Evolutionary conservation across 2,329 filamentous ascomycete species (phyloP).

Genomic region (Alternaria solani): DNA sequence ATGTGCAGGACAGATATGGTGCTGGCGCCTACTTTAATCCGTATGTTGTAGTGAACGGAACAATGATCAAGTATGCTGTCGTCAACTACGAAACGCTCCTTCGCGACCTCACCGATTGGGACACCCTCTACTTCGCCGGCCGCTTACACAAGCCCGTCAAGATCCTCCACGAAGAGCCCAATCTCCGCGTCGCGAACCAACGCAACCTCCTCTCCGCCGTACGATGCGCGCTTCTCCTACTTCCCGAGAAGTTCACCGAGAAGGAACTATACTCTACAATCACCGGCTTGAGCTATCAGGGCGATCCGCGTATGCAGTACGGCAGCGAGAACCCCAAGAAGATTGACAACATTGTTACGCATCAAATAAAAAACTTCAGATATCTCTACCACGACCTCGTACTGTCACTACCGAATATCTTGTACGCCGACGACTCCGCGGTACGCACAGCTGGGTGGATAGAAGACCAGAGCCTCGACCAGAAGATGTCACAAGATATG

Average conservation of each 20-base stretch:
- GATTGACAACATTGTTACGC: slow-evolving; percentile 89
- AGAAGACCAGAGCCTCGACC: slow-evolving; percentile 64
- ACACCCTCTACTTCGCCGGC: slow-evolving; percentile 94
- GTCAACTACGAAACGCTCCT: slow-evolving; percentile 92
- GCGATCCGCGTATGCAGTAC: slow-evolving; percentile 93
- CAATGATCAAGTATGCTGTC: slow-evolving; percentile 96
- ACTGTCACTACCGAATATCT: slow-evolving; percentile 86
- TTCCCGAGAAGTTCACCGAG: slow-evolving; percentile 86
- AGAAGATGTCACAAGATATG: slow-evolving; percentile 86
- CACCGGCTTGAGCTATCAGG: slow-evolving; percentile 89
- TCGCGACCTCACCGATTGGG: slow-evolving; percentile 86
- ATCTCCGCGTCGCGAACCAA: slow-evolving; percentile 92
- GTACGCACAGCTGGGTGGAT: slow-evolving; percentile 67
- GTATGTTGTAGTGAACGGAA: slow-evolving; percentile 92
- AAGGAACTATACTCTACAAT: slow-evolving; percentile 89
- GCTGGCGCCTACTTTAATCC: slow-evolving; percentile 98
- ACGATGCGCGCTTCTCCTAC: slow-evolving; percentile 84
- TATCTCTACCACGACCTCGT: slow-evolving; percentile 90
- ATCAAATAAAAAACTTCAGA: slow-evolving; percentile 91
- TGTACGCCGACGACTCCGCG: slow-evolving; percentile 73
- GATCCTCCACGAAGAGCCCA: slow-evolving; percentile 92
- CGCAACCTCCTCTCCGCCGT: slow-evolving; percentile 93
- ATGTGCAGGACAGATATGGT: slow-evolving; percentile 85
- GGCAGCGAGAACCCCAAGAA: slow-evolving; percentile 92
- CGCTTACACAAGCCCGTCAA: slow-evolving; percentile 97